Conservation (phyloP, 2,329 filamentous ascomycete species). For the Acrocalymma vagum region DNA sequence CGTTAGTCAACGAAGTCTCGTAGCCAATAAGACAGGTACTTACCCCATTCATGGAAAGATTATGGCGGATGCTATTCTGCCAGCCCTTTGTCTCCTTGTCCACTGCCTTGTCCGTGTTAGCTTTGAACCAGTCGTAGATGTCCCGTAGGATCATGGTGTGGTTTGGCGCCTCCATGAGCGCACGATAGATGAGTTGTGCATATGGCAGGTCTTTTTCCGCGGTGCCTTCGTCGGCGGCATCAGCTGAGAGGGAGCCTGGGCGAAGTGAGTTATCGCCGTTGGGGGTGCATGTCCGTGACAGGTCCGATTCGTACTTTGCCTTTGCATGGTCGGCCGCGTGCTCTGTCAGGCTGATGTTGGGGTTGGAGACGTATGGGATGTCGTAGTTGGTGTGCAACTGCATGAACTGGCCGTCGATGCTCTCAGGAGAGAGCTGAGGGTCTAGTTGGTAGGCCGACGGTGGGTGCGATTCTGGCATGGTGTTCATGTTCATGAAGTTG, state of each 20-base stretch:
- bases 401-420: constrained; percentile 29
- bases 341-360: constrained; percentile 23
- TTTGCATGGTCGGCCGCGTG: constrained; percentile 31
- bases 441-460: constrained; percentile 41
- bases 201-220: constrained; percentile 71
- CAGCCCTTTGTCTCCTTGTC: constrained; percentile 71
- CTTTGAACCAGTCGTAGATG: constrained; percentile 89
- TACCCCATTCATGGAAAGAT: constrained; percentile 95
- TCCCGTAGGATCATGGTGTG: constrained; percentile 82
- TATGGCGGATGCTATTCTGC: constrained; percentile 96
- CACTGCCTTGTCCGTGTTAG: constrained; percentile 79
- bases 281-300: constrained; percentile 31
- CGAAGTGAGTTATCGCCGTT: constrained; percentile 22
- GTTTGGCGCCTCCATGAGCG: constrained; percentile 72
- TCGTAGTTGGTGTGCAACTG: constrained; percentile 36
- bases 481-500: constrained; percentile 10
- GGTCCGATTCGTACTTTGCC: constrained; percentile 28
- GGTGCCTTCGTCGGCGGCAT: constrained; percentile 20
- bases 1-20: no score
- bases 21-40: constrained; percentile 42
- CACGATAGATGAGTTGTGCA: constrained; percentile 80
- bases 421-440: constrained; percentile 31
- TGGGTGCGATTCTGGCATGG: constrained; percentile 33
- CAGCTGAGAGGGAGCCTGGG: constrained; percentile 13
- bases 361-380: constrained; percentile 17